A percentile compares a stretch with the other conserved stretches of the same genome.
These are phyloP conservation scores for Phytopythium mirpurense DNA, from an alignment of 352 stramenopile species.

Conservation along the genomic window DNA sequence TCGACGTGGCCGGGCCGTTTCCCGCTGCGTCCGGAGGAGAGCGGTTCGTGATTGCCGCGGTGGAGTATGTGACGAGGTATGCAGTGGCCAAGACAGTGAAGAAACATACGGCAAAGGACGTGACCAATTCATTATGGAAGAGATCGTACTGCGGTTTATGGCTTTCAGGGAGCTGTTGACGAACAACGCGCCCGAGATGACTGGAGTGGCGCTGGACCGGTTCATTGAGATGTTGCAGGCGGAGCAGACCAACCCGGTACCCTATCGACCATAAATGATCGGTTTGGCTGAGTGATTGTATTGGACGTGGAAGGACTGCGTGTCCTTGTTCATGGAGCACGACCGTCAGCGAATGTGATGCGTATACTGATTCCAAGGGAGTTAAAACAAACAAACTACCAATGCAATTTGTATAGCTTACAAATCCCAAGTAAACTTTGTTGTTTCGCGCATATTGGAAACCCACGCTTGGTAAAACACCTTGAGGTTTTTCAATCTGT, in stretches of 20 bases:
- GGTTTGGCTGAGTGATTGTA: slow-evolving; percentile 6
- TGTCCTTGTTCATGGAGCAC: no score
- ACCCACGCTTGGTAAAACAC: no score
- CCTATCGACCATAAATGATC: slow-evolving; percentile 4
- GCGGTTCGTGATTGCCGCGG: slow-evolving; percentile 9
- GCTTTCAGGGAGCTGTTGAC: slow-evolving; percentile 3
- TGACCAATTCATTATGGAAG: not conserved
- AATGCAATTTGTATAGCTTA: no score
- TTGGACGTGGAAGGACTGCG: slow-evolving; percentile 7
- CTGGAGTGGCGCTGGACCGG: not conserved
- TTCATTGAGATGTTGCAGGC: slow-evolving; percentile 3
- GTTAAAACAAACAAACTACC: no score
- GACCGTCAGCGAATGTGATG: no score
- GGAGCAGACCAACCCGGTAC: not conserved
- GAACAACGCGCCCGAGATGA: slow-evolving; percentile 1
- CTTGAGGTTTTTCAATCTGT: no score
- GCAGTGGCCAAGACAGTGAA: not conserved
- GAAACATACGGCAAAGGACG: not conserved
- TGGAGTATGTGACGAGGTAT: slow-evolving; percentile 8
- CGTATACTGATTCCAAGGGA: no score
- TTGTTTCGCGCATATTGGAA: no score
- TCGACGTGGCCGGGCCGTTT: no score
- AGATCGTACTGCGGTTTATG: slow-evolving; percentile 1
- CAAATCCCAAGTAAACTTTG: no score
- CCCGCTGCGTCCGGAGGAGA: no score